These are phyloP conservation scores for Ceriops zippeliana DNA, from an alignment of 345 rosid species.

Conservation along the genomic window DNA sequence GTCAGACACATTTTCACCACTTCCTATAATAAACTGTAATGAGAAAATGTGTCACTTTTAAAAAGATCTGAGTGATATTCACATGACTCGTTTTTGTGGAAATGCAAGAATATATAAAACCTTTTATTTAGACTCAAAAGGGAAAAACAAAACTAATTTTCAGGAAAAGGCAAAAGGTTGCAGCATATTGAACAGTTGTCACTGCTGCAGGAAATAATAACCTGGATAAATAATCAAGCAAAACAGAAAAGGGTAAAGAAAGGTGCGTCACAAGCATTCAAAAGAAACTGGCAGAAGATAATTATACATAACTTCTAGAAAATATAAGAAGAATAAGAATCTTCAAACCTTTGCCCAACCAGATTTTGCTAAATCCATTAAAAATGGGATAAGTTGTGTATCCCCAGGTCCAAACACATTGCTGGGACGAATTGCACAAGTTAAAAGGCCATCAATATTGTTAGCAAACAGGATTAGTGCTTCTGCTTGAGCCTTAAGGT, in stretches of 20 bases:
- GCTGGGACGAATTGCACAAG: constrained; percentile 89
- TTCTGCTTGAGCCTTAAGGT: constrained; percentile 94
- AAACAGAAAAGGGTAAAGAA: neutral
- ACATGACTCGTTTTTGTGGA: neutral
- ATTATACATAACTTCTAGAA: neutral
- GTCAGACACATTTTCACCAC: constrained; percentile 80
- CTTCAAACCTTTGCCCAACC: constrained; percentile 78
- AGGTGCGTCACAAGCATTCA: neutral
- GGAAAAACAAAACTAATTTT: neutral
- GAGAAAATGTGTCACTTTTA: constrained; percentile 37
- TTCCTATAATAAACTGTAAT: constrained; percentile 83
- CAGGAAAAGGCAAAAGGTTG: neutral
- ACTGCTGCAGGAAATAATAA: neutral
- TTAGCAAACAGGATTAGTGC: constrained; percentile 68
- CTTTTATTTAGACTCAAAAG: neutral
- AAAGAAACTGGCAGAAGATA: neutral
- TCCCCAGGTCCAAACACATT: constrained; percentile 92
- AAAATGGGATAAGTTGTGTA: constrained; percentile 47
- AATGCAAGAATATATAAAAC: neutral
- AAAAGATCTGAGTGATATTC: neutral
- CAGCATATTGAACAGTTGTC: neutral
- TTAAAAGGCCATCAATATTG: constrained; percentile 69
- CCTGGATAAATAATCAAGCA: neutral
- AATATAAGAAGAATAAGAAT: neutral
- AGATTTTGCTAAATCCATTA: constrained; percentile 61